These are phyloP conservation scores for Phytopythium ostracodes DNA, from an alignment of 352 stramenopile genomes.

Conservation along the genomic window DNA sequence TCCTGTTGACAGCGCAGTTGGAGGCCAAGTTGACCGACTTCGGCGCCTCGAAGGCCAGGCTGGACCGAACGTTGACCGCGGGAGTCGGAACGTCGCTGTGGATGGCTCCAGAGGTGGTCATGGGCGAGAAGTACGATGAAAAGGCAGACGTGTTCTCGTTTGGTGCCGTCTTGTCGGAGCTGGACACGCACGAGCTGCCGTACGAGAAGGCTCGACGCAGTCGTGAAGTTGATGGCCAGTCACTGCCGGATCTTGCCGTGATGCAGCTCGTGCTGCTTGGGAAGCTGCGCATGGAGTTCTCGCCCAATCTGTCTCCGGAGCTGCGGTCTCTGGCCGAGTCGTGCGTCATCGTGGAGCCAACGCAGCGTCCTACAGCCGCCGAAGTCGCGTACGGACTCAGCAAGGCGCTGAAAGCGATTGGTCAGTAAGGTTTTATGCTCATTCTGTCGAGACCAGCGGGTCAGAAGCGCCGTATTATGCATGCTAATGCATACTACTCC, in stretches of 20 bases:
- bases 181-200: conserved; percentile 37
- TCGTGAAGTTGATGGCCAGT: conserved; percentile 12
- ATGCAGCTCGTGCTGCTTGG: conserved; percentile 45
- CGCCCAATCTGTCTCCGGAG: conserved; percentile 12
- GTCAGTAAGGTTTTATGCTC: no score
- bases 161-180: conserved; percentile 35
- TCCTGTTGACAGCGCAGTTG: conserved; percentile 33
- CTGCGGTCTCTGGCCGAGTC: conserved; percentile 10
- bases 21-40: conserved; percentile 54
- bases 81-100: conserved; percentile 29
- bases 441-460: no score
- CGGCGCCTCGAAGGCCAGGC: conserved; percentile 21
- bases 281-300: conserved; percentile 35
- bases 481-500: no score
- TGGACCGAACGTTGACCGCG: conserved; percentile 26
- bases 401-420: not conserved
- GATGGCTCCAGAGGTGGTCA: conserved; percentile 22
- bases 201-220: conserved; percentile 16
- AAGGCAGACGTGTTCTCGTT: conserved; percentile 45
- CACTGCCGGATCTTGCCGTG: conserved; percentile 37
- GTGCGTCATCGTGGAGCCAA: conserved; percentile 22
- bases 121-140: conserved; percentile 25
- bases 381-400: conserved; percentile 18
- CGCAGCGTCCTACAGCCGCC: conserved; percentile 16
- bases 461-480: no score